phyloP scores from a whole-genome alignment of 495 filamentous ascomycete genomes.

The Penicillium turbatum region DNA sequence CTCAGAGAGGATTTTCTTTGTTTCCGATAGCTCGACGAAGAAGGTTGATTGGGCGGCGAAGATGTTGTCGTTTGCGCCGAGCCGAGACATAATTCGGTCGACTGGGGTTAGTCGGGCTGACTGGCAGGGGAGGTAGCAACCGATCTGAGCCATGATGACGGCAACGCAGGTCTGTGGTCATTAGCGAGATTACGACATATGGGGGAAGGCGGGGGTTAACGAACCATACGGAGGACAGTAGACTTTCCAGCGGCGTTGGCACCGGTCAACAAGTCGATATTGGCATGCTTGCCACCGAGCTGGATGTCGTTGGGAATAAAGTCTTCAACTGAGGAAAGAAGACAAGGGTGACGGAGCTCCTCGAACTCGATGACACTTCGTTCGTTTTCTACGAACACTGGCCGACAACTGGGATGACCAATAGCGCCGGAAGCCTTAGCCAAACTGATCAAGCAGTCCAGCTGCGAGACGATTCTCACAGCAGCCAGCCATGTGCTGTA shows the following conservation, averaged over 20 bases:
- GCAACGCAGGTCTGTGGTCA: slow-evolving; percentile 75
- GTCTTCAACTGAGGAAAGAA: slow-evolving; percentile 79
- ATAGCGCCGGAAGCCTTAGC: slow-evolving; percentile 80
- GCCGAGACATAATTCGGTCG: slow-evolving; percentile 97
- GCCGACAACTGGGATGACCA: slow-evolving; percentile 84
- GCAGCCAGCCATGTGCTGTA: slow-evolving; percentile 85
- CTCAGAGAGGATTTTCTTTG: slow-evolving; percentile 96
- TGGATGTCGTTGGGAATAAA: slow-evolving; percentile 97
- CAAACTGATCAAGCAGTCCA: slow-evolving; percentile 92
- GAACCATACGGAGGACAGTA: slow-evolving; percentile 93
- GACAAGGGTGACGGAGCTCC: slow-evolving; percentile 91
- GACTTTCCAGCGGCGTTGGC: slow-evolving; percentile 99
- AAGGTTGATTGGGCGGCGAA: slow-evolving; percentile 98
- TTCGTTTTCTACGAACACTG: slow-evolving; percentile 76
- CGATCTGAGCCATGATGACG: slow-evolving; percentile 98
- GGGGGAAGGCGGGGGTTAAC: slow-evolving; percentile 15
- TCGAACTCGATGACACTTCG: slow-evolving; percentile 85
- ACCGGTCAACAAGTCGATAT: slow-evolving; percentile 89
- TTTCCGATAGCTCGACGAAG: slow-evolving; percentile 96
- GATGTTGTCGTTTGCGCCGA: slow-evolving; percentile 98
- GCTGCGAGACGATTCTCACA: slow-evolving; percentile 79
- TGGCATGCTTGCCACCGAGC: slow-evolving; percentile 74
- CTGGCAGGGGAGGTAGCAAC: slow-evolving; percentile 82
- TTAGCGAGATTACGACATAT: slow-evolving; percentile 6
- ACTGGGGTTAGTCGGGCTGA: slow-evolving; percentile 85